Evolutionary conservation across 768 basidiomycete species (phyloP), one percentile per base, ranked within the genome.

Genomic region (Russula compacta): DNA sequence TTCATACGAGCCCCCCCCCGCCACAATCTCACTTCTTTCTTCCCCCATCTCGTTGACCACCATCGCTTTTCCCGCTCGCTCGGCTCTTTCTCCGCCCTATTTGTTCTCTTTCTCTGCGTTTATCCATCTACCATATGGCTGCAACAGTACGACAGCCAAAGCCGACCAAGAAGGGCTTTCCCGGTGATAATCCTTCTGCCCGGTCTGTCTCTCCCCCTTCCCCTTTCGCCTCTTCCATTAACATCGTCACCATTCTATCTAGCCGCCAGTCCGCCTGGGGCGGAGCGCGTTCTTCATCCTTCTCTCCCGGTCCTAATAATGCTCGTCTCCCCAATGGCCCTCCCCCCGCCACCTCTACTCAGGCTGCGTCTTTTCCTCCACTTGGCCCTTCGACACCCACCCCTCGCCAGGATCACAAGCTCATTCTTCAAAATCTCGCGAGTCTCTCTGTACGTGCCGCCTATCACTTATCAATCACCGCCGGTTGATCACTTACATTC

Each of bases 261-360:
- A 80, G 76, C 63, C 74, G 76, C 60, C 66, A 73, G 56, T 72
- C 78, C 64, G 86, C 87, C 33, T 91, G 88, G 89, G 73, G 81
- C 66, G 82, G 81, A 56, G 73, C 85, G 56, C 83, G 87, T 59
- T 77, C 83, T 58, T 86, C 87, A 17, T 85, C 86, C 2, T 89
- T 83, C 73, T 84, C 86, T 61, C 80, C 86, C 2, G 73, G 64
- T 56, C 68, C 72, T 61, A 69, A 70, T 63, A 62, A 74, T 46
- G 69, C 76, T 40, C 79, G 79, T 52, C 75, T 76, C 24, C 76
- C 79, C 47, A 78, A 72, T 58, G 75, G 66, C 57, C 79, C 71
- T 67, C 76, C 70, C 42, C 56, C 64, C 73, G 71, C 68, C 67
- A 57, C 68, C 7, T 79, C 60, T 9, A 24, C 42, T 32, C 61